Base-by-base conservation (phyloP, 148 eudicot genomes). In the Spergularia bocconei region DNA sequence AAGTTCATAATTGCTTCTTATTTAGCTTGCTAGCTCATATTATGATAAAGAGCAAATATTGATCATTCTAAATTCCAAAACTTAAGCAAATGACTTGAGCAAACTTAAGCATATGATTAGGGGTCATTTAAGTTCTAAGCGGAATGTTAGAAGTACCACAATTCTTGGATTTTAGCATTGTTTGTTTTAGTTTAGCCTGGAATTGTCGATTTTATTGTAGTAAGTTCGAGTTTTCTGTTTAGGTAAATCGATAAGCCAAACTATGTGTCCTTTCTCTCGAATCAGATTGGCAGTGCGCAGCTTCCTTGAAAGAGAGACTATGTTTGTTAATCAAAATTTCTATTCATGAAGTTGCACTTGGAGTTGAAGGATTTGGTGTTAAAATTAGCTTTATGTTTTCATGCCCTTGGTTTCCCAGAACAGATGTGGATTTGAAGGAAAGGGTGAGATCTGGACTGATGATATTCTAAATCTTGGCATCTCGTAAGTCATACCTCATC, bases 351-450 rank as follows among this genome's bases (percentile, higher is more conserved):
- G 11, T 68, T 71, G 66, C 15, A 44, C 15, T 67, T 65, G n/a
- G 14, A 65, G 55, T 48, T 55, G 21, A 1, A 16, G 3, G 7
- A 29, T 25, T 7, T 41, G 20, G 48, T 79, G 7, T 36, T 56
- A 55, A 25, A 21, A 6, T 36, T 29, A 15, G 33, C 65, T 5
- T 74, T 44, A 20, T 39, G 8, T 62, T 56, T 77, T 48, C n/a
- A 17, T 53, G 15, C 15, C 54, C 59, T 65, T 72, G 50, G 12
- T 63, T 82, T 52, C 81, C 78, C 96, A 95, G 99, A 95, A 91
- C 75, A 92, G 99, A 80, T 92, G 97, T 85, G 97, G 96, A 82
- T 95, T 95, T 80, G 96, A 92, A 83, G 93, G 87, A 65, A 95
- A 83, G 86, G 97, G 97, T 55, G 99, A 90, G 75, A 90, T 95